Conservation (phyloP, 129 eudicot genomes). For the Flaveria linearis region DNA sequence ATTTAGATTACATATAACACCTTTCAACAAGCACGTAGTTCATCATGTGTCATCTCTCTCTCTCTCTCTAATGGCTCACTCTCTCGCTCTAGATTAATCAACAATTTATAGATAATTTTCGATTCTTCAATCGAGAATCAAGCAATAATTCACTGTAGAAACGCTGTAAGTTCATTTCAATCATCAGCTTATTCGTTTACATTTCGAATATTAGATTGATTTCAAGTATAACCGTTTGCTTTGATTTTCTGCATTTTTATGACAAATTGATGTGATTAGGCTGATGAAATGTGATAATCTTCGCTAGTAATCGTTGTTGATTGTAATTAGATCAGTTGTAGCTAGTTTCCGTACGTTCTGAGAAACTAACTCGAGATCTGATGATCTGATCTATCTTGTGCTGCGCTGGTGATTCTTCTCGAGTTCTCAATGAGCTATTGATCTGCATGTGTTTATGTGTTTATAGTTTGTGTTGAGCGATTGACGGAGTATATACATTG, state of each 20-base stretch:
- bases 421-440: no score
- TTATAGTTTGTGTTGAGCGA: not conserved
- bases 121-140: constrained; percentile 25
- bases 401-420: not conserved
- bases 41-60: constrained; percentile 19
- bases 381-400: not conserved
- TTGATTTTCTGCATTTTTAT: not conserved
- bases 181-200: constrained; percentile 7
- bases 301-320: not conserved
- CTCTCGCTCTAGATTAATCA: constrained; percentile 41
- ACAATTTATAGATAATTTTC: constrained; percentile 23
- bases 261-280: constrained; percentile 2
- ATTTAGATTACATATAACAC: constrained; percentile 30
- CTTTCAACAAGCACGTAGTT: constrained; percentile 29
- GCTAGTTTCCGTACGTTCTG: not conserved
- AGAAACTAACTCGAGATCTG: constrained; percentile 23
- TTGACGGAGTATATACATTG: constrained; percentile 3
- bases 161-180: constrained; percentile 18
- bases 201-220: not conserved
- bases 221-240: not conserved
- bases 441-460: not conserved
- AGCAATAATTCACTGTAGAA: constrained; percentile 25
- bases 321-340: constrained; percentile 13
- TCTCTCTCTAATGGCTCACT: constrained; percentile 33
- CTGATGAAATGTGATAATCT: not conserved